Conservation (phyloP, 2,329 filamentous ascomycete genomes). For the Fusarium coffeatum region DNA sequence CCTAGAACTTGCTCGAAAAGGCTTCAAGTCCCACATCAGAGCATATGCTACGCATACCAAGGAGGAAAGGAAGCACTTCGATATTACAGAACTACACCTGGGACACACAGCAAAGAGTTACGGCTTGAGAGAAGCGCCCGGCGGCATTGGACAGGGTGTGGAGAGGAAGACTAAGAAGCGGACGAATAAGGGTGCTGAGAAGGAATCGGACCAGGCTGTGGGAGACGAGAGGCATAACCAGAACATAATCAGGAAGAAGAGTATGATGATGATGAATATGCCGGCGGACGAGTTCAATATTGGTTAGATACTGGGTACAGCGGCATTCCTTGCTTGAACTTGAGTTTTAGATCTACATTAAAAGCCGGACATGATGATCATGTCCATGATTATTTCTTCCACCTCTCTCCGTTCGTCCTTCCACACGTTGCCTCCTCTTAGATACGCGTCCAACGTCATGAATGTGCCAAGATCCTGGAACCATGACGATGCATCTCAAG, state of each 20-base stretch:
- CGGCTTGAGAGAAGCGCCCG: conserved; percentile 86
- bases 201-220: conserved; percentile 54
- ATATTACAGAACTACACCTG: conserved; percentile 90
- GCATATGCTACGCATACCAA: conserved; percentile 95
- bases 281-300: conserved; percentile 76
- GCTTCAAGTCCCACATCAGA: conserved; percentile 90
- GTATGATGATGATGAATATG: conserved; percentile 73
- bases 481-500: conserved; percentile 19
- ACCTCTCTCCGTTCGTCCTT: conserved; percentile 7
- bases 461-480: background rate
- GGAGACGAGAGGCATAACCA: conserved; percentile 50
- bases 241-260: conserved; percentile 68
- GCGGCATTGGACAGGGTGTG: conserved; percentile 76
- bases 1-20: conserved; percentile 84
- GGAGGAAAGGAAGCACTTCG: conserved; percentile 86
- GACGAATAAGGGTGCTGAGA: conserved; percentile 48
- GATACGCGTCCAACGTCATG: conserved; percentile 24
- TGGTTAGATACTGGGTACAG: conserved; percentile 55
- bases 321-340: conserved; percentile 29
- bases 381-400: conserved; percentile 14
- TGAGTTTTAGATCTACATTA: conserved; percentile 28
- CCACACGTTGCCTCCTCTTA: background rate
- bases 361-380: conserved; percentile 32
- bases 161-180: conserved; percentile 59
- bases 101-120: conserved; percentile 96